These are phyloP conservation scores for Colletotrichum ledebouriae DNA, from an alignment of 2,329 filamentous ascomycete genomes.

Conservation along the genomic window DNA sequence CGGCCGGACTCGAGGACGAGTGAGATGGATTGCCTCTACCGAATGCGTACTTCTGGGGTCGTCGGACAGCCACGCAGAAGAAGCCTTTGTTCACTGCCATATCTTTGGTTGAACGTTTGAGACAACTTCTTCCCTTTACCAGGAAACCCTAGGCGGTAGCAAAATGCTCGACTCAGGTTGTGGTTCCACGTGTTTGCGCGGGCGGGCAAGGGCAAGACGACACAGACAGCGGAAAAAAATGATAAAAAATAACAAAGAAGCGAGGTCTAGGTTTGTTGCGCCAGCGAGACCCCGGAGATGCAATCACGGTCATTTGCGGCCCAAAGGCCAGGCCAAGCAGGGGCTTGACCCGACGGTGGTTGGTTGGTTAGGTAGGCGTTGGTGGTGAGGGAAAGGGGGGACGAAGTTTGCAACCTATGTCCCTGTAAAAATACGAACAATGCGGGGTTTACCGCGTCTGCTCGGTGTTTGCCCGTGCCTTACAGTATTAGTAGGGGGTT, in stretches of 20 bases:
- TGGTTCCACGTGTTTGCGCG: conserved; percentile 22
- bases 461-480: not conserved
- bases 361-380: conserved; percentile 5
- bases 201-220: conserved; percentile 13
- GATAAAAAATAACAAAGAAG: too few species aligned
- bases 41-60: conserved; percentile 23
- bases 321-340: not conserved
- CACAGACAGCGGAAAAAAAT: not conserved
- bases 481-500: not conserved
- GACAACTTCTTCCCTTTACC: not conserved
- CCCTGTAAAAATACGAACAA: conserved; percentile 5
- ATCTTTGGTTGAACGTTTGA: not conserved
- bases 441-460: conserved; percentile 1
- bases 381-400: conserved; percentile 23
- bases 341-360: conserved; percentile 1
- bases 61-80: not conserved
- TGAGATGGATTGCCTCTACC: conserved; percentile 7
- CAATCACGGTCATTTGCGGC: conserved; percentile 18
- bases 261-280: not conserved
- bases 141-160: conserved; percentile 7
- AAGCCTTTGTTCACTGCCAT: conserved; percentile 16
- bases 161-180: not conserved
- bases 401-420: not conserved
- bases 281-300: conserved; percentile 5
- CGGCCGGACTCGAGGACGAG: conserved; percentile 23